Conservation (phyloP, 345 rosid species). For the Geranium rotundifolium region DNA sequence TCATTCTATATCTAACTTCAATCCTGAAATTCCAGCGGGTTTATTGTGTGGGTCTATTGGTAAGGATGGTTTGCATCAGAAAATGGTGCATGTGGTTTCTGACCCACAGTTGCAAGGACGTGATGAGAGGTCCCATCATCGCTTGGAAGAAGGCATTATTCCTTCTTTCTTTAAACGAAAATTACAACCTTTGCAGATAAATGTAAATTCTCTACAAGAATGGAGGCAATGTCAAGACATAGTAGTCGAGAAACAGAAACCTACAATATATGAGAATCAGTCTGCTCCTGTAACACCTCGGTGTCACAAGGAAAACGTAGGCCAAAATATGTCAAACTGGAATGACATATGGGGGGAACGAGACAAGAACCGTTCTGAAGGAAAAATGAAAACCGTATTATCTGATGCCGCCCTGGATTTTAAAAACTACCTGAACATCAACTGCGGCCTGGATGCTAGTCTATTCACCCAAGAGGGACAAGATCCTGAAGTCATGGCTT, state of each 20-base stretch:
- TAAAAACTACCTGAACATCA: slow-evolving; percentile 15
- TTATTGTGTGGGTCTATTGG: slow-evolving; percentile 1
- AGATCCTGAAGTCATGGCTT: slow-evolving; percentile 23
- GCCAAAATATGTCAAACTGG: no score
- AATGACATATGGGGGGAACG: slow-evolving; percentile 10
- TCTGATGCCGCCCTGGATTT: slow-evolving; percentile 10
- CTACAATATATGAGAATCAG: slow-evolving; percentile 10
- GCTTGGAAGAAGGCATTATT: slow-evolving; percentile 19
- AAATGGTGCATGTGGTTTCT: slow-evolving; percentile 21
- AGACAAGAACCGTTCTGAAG: slow-evolving; percentile 9
- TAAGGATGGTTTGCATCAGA: background rate
- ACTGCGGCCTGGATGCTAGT: slow-evolving; percentile 15
- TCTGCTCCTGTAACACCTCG: background rate
- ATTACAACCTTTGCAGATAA: slow-evolving; percentile 27
- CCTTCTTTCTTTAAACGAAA: slow-evolving; percentile 13
- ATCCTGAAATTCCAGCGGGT: background rate
- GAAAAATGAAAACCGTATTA: background rate
- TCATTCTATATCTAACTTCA: background rate
- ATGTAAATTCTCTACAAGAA: slow-evolving; percentile 20
- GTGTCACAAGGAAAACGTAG: no score
- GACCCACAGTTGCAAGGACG: slow-evolving; percentile 40
- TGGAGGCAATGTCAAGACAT: slow-evolving; percentile 23
- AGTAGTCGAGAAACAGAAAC: slow-evolving; percentile 15
- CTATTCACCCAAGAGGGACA: slow-evolving; percentile 22
- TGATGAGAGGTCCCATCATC: slow-evolving; percentile 16